phyloP scores from a whole-genome alignment of 2,329 filamentous ascomycete species.

The Sclerotinia minor region DNA sequence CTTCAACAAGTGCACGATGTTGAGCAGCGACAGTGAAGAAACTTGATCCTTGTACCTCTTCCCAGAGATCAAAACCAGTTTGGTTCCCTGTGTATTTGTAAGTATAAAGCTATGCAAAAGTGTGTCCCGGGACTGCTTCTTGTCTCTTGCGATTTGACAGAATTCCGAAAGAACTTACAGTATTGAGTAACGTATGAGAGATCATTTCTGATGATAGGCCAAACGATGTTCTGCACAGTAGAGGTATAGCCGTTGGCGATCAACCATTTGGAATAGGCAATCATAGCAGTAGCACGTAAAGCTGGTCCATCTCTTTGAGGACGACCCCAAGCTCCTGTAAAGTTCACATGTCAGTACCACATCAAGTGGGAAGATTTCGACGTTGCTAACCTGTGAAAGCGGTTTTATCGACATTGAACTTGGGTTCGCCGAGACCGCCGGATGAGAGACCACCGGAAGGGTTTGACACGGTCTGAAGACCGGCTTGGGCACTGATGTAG shows the following conservation, averaged over 20 bases:
- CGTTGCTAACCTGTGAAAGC: conserved; percentile 54
- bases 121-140: not conserved
- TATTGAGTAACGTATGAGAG: conserved; percentile 73
- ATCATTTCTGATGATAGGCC: conserved; percentile 76
- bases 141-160: not conserved
- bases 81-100: conserved; percentile 44
- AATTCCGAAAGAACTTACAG: conserved; percentile 47
- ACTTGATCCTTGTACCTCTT: conserved; percentile 73
- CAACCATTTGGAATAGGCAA: conserved; percentile 71
- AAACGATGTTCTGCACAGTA: conserved; percentile 54
- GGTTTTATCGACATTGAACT: conserved; percentile 65
- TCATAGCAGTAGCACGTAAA: conserved; percentile 71
- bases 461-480: conserved; percentile 58
- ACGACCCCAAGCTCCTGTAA: conserved; percentile 61
- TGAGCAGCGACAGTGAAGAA: conserved; percentile 76
- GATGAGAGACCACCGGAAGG: conserved; percentile 47
- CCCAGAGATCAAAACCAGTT: conserved; percentile 75
- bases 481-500: conserved; percentile 67
- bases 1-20: conserved; percentile 69
- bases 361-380: not conserved
- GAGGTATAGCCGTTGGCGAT: conserved; percentile 58
- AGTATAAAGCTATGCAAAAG: not conserved
- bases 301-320: conserved; percentile 80
- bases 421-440: conserved; percentile 67
- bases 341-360: conserved; percentile 2